These are phyloP conservation scores for Grigorovia humatica DNA, from an alignment of 805 yeast species.

Conservation along the genomic window DNA sequence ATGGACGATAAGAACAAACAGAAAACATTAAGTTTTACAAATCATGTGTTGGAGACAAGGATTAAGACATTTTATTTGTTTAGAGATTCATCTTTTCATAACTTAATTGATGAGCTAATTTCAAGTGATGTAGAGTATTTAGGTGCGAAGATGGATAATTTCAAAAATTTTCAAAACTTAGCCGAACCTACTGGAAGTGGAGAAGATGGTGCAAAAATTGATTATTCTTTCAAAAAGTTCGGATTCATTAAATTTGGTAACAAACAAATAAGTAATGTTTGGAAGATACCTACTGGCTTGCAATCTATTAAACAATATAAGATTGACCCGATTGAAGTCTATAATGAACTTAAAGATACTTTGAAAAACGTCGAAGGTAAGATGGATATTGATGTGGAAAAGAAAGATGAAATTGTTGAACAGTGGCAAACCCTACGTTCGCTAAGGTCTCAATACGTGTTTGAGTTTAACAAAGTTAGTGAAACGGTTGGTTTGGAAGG, in stretches of 20 bases:
- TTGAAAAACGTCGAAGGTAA: conserved; percentile 6
- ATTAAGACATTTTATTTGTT: conserved; percentile 15
- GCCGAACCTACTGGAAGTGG: neutral
- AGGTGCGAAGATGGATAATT: conserved; percentile 16
- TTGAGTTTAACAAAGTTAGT: conserved; percentile 29
- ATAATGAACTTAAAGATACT: conserved; percentile 8
- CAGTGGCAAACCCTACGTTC: conserved; percentile 38
- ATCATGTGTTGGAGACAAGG: conserved; percentile 11
- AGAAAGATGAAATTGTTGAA: conserved; percentile 16
- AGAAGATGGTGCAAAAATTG: neutral
- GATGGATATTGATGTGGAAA: neutral
- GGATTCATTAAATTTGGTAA: conserved; percentile 26
- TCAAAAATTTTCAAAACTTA: conserved; percentile 14
- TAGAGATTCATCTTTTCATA: conserved; percentile 17
- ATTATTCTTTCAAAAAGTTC: conserved; percentile 20
- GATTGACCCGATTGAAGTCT: conserved; percentile 17
- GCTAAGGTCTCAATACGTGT: conserved; percentile 30
- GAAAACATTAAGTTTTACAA: conserved; percentile 10
- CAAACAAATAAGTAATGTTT: conserved; percentile 23
- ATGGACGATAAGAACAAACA: conserved; percentile 10
- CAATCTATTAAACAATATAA: conserved; percentile 20
- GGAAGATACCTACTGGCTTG: conserved; percentile 35
- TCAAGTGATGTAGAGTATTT: conserved; percentile 11
- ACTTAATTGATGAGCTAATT: conserved; percentile 7
- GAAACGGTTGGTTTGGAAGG: conserved; percentile 32